phyloP scores from a whole-genome alignment of 23 red algal species.

The Gracilaria caudata region DNA sequence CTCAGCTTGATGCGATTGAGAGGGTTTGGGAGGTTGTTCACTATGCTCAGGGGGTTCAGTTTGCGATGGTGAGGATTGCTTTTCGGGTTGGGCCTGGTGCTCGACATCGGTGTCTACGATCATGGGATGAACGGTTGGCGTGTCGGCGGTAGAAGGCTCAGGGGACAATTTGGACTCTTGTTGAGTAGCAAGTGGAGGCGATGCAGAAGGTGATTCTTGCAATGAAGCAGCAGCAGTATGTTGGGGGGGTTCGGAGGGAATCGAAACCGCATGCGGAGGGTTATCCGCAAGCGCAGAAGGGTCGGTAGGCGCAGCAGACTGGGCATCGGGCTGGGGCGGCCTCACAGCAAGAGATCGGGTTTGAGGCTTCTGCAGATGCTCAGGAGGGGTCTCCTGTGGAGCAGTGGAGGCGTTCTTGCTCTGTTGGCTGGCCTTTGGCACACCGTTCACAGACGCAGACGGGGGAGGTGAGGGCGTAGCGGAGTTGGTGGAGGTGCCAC shows the following conservation, averaged over 20 bases:
- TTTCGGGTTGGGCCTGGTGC: not conserved
- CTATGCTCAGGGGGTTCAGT: not conserved
- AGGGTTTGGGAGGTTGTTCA: not conserved
- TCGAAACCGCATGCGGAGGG: not conserved
- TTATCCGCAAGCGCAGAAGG: not conserved
- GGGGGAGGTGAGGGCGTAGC: not conserved
- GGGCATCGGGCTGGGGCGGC: not conserved
- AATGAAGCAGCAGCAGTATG: not conserved
- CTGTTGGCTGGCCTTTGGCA: not conserved
- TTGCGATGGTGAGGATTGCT: not conserved
- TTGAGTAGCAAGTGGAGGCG: not conserved
- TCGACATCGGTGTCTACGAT: not conserved
- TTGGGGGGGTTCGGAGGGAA: slow-evolving; percentile 1
- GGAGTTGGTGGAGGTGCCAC: not conserved
- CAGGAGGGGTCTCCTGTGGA: not conserved
- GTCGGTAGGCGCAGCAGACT: not conserved
- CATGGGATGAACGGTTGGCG: not conserved
- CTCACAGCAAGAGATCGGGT: not conserved
- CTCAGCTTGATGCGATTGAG: not conserved
- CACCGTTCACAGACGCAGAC: not conserved
- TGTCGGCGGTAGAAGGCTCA: not conserved
- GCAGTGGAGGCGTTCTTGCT: not conserved
- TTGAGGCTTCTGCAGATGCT: not conserved
- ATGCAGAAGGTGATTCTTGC: not conserved
- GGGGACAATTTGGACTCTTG: not conserved